Base-by-base conservation (phyloP, 208 protist species). In the Wallacemonas sp. region DNA sequence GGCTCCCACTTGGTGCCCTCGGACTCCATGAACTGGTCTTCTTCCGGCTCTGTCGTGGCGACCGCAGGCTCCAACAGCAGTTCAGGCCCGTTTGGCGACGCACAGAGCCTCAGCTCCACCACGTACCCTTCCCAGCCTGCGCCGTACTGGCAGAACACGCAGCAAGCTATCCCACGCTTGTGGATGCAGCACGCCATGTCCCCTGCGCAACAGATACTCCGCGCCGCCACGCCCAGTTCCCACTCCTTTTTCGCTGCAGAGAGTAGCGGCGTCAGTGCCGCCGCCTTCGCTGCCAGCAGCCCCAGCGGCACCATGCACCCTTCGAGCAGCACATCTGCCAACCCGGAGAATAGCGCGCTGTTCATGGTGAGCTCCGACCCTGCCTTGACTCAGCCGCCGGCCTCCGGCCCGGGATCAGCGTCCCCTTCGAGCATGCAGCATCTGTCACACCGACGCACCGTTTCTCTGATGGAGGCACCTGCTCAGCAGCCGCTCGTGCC, bases 91-190 rank as follows among this genome's bases (percentile, higher is more conserved):
- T n/a, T n/a, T 14, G 53, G 53, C 47, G 24, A 3, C 36, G 36
- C 36, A 6, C 6, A 14, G 9, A 41, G 14, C 36, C 60, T 30
- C 46, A 78, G 66, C 38, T 42, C 6, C 36, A 41, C 71, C 54
- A 42, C n/a, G 31, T 60, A 71, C 41, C 17, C 67, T 2, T 53
- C 70, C 30, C 59, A 74, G 17, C 58, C 72, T 31, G 49, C 51
- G 33, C 60, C 68, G 27, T 47, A 65, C 44, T 42, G 49, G 49
- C 58, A 59, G 41, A n/a, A 61, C 27, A 68, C 41, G 58, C 64
- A 58, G 28, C 51, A 58, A 27, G 4, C 17, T 0, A 39, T 58
- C 19, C 51, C 51, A 8, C 24, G 51, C 28, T 24, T 31, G 31
- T 39, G 26, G 51, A 12, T 34, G 51, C 51, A 58, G 34, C 26